Base-by-base conservation (phyloP, 2,329 filamentous ascomycete species). In the Rhynchosporium secalis region DNA sequence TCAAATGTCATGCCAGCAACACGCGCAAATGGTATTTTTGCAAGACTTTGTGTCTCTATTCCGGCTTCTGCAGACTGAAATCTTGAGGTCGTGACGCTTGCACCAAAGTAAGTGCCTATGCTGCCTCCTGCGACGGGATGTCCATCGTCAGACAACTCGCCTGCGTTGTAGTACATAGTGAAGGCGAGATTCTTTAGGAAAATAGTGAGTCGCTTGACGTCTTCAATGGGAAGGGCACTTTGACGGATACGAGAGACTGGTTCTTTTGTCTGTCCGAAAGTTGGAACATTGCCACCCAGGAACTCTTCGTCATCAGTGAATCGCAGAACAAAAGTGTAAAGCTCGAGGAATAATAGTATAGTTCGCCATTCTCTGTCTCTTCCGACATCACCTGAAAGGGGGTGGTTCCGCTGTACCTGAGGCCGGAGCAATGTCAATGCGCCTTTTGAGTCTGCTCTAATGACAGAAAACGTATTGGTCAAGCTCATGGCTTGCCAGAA, bases 271-370 rank as follows among this genome's bases (percentile, higher is more conserved):
- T 75, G 68, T 26, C 77, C 68, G 36, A 74, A 62, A 59, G 72
- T 68, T 31, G 79, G 78, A 45, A 75, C 77, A 65, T 83, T 77
- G 60, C 82, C 81, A 61, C 86, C 84, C 65, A 96, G 89, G 73
- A 99, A 99, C 70, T 99, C 95, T 68, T 98, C 94, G 66, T 99
- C 95, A 69, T 99, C 95, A 74, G 94, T 96, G 40, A 98, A 86
- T 69, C 95, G 90, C 12, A 98, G 79, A 2, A 97, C 86, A 73
- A 98, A 98, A 2, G 90, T 92, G 73, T 97, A 99, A 0, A 99
- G 83, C 71, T 99, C 95, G 5, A 99, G 81, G 72, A 99, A 98
- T 0, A 99, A 82, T 0, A 98, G 80, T 47, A 96, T 85, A 1
- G 95, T 87, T 20, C 89, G 87, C 95, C 95, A 99, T 72, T 98